These are phyloP conservation scores for Aspergillus ochraceus DNA, from an alignment of 2,329 filamentous ascomycete species.

Conservation along the genomic window DNA sequence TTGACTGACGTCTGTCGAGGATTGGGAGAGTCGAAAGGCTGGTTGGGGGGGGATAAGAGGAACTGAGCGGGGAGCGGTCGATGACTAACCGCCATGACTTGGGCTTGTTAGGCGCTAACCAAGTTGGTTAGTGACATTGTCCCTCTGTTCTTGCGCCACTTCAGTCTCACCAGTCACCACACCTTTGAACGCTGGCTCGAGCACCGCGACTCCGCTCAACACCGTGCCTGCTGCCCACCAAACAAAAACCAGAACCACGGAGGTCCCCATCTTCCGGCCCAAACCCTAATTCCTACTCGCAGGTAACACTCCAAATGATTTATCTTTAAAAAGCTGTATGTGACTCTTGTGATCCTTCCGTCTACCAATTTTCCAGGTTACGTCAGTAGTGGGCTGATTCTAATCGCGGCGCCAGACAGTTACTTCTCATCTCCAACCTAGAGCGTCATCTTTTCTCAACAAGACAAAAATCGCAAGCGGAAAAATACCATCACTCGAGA, in stretches of 20 bases:
- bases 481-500: conserved; percentile 39
- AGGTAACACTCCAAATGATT: neutral
- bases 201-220: neutral
- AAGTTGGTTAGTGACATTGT: neutral
- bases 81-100: conserved; percentile 21
- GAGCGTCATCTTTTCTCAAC: neutral
- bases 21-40: neutral
- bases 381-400: neutral
- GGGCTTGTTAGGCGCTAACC: too few relatives aligned
- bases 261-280: neutral
- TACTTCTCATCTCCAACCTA: neutral
- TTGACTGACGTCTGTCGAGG: neutral
- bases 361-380: neutral
- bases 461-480: neutral
- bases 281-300: neutral
- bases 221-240: conserved; percentile 9
- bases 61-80: conserved; percentile 19
- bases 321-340: neutral
- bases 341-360: neutral
- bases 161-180: too few relatives aligned
- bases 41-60: conserved; percentile 6
- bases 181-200: too few relatives aligned
- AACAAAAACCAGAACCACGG: conserved; percentile 18
- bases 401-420: neutral
- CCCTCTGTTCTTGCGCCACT: neutral